Percentiles rank a stretch among this genome's conserved stretches.
Conservation (phyloP, 2,329 filamentous ascomycete genomes). For the Fusarium abutilonis region DNA sequence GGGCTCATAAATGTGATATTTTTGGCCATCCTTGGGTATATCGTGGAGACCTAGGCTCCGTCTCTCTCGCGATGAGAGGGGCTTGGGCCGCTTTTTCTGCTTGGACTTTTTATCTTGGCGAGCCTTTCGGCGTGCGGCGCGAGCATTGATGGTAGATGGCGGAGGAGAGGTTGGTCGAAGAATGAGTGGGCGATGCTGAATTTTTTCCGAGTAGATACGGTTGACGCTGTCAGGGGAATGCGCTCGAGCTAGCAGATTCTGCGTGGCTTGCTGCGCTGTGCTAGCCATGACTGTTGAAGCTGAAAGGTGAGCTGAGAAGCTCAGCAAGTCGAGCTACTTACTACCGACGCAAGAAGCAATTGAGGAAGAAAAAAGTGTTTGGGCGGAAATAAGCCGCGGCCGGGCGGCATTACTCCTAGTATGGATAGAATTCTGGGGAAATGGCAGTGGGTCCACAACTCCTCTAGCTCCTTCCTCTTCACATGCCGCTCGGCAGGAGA, state of each 20-base stretch:
- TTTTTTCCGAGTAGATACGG: slow-evolving; percentile 81
- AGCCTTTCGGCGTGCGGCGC: slow-evolving; percentile 64
- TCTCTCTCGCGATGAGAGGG: slow-evolving; percentile 83
- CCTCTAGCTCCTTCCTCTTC: slow-evolving; percentile 33
- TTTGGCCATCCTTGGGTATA: slow-evolving; percentile 70
- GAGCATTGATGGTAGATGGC: slow-evolving; percentile 62
- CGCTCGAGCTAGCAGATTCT: slow-evolving; percentile 77
- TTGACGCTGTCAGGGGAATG: slow-evolving; percentile 78
- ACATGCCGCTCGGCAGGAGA: slow-evolving; percentile 43
- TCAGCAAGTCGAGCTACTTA: not conserved
- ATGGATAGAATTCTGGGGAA: slow-evolving; percentile 31
- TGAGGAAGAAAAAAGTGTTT: slow-evolving; percentile 7
- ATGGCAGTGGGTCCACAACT: slow-evolving; percentile 35
- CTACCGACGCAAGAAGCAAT: not conserved
- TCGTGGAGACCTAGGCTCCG: slow-evolving; percentile 77
- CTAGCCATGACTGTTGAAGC: slow-evolving; percentile 48
- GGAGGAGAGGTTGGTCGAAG: slow-evolving; percentile 79
- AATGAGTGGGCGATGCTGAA: slow-evolving; percentile 82
- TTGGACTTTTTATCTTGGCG: slow-evolving; percentile 58
- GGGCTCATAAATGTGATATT: slow-evolving; percentile 78
- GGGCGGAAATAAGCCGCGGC: slow-evolving; percentile 33
- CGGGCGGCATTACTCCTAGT: not conserved
- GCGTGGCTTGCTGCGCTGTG: slow-evolving; percentile 57
- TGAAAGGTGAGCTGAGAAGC: not conserved
- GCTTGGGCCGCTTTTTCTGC: slow-evolving; percentile 65